These are phyloP conservation scores for Kazachstania taianensis DNA, from an alignment of 805 yeast genomes.

Conservation along the genomic window DNA sequence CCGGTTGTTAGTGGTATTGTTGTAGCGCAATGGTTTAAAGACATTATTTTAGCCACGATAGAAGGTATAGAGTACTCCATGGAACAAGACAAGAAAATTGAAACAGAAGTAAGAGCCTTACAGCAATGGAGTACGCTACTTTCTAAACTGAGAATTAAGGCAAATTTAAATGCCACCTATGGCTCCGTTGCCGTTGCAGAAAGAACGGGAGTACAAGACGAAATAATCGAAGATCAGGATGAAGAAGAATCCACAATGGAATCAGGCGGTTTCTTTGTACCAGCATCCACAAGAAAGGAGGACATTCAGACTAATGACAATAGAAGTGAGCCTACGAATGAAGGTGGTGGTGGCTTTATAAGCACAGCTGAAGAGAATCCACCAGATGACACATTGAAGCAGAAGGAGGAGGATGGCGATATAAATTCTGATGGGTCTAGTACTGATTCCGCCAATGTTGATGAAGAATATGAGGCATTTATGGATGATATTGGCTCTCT, in stretches of 20 bases:
- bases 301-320: not conserved
- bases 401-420: slow-evolving; percentile 2
- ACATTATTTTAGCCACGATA: slow-evolving; percentile 26
- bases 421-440: slow-evolving; percentile 2
- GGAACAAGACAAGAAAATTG: slow-evolving; percentile 33
- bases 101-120: slow-evolving; percentile 40
- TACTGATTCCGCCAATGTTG: slow-evolving; percentile 2
- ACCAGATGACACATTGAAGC: not conserved
- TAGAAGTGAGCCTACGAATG: too few species aligned
- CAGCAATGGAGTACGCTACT: slow-evolving; percentile 27
- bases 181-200: slow-evolving; percentile 27
- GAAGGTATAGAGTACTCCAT: slow-evolving; percentile 20
- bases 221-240: slow-evolving; percentile 9
- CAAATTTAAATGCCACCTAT: slow-evolving; percentile 36
- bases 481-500: slow-evolving; percentile 17
- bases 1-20: slow-evolving; percentile 71
- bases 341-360: too few species aligned
- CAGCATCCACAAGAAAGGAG: not conserved
- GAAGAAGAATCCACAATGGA: slow-evolving; percentile 5
- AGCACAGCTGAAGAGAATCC: slow-evolving; percentile 18
- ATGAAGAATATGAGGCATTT: slow-evolving; percentile 27
- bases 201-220: slow-evolving; percentile 11
- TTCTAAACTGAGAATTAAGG: slow-evolving; percentile 27
- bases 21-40: slow-evolving; percentile 44
- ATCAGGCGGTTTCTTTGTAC: slow-evolving; percentile 10